Base-by-base conservation (phyloP, 116 monocot genomes). In the Zostera marina region DNA sequence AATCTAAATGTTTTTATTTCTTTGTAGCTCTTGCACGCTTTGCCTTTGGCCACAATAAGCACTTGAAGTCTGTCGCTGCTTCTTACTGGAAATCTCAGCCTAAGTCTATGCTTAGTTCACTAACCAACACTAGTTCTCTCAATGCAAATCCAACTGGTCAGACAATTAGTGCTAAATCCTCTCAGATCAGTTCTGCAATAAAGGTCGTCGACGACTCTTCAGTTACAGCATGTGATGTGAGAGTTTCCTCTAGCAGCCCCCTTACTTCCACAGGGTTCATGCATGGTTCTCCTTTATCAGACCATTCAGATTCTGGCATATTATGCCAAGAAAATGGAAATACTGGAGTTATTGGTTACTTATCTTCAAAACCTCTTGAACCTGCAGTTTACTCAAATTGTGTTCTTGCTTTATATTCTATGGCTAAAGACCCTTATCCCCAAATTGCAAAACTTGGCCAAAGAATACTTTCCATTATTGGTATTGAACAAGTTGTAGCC, bases 261-360 rank as follows among this genome's bases (percentile, higher is more conserved):
- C 67, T 82, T 56, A 61, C 77, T 48, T 64, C 88, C 25, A 51
- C 67, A 47, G 74, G 77, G 5, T 68, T 85, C 9, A 71, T 91
- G 76, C 81, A 77, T 71, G 79, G 91, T 68, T 91, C 91, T 20
- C 91, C 86, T 26, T 63, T 74, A 51, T 91, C 91, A 47, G 86
- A 91, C 76, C 76, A 75, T 69, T 91, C 91, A 11, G 91, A 91
- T 73, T 76, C 87, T 73, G 91, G 91, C 22, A 63, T 82, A 42
- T 54, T 84, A 41, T 52, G 72, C 20, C 78, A 68, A 59, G 91
- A 84, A 42, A 74, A 60, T 62, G 42, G 58, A 41, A 83, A 65
- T 56, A 92, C 86, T 78, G 92, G 92, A 21, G 69, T 76, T 11
- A 72, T 74, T 47, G 60, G 40, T 68, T 78, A 73, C 59, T 22